Conservation (phyloP, 164 flowering plant genomes). For the Magnolia kwangsiensis region DNA sequence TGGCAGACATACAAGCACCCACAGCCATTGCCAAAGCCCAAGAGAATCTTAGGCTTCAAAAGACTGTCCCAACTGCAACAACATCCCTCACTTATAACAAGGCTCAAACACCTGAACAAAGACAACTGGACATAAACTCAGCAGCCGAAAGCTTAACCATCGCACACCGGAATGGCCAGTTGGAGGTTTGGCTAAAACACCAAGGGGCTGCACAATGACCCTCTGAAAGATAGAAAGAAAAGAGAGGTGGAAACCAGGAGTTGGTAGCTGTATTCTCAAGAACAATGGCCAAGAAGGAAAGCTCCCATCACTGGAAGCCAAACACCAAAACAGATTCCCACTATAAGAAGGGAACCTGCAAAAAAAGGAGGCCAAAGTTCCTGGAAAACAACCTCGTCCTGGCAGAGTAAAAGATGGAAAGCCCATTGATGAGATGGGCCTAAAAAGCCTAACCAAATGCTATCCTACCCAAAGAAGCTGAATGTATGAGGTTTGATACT, state of each 20-base stretch:
- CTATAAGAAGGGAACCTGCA: constrained; percentile 37
- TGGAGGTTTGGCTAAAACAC: constrained; percentile 18
- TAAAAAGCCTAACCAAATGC: constrained; percentile 29
- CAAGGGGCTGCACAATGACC: not conserved
- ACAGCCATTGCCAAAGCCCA: constrained; percentile 17
- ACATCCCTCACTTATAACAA: not conserved
- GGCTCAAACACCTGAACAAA: not conserved
- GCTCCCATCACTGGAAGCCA: constrained; percentile 24
- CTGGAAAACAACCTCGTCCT: constrained; percentile 30
- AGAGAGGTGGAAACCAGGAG: constrained; percentile 15
- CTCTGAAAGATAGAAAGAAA: not conserved
- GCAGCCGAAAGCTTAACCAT: constrained; percentile 8
- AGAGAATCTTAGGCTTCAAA: constrained; percentile 16
- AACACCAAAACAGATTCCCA: constrained; percentile 15
- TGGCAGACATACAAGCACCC: constrained; percentile 9
- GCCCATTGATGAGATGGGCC: constrained; percentile 13
- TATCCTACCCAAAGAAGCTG: constrained; percentile 29
- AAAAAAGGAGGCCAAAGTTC: constrained; percentile 40
- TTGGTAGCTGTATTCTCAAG: constrained; percentile 12
- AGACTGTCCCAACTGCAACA: constrained; percentile 19
- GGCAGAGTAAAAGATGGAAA: constrained; percentile 10
- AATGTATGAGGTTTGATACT: not conserved
- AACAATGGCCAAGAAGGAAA: constrained; percentile 3
- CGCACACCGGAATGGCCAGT: constrained; percentile 7
- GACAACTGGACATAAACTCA: constrained; percentile 6